Evolutionary conservation across 768 basidiomycete genomes (phyloP).

Genomic region (Lepiota brunneoincarnata): DNA sequence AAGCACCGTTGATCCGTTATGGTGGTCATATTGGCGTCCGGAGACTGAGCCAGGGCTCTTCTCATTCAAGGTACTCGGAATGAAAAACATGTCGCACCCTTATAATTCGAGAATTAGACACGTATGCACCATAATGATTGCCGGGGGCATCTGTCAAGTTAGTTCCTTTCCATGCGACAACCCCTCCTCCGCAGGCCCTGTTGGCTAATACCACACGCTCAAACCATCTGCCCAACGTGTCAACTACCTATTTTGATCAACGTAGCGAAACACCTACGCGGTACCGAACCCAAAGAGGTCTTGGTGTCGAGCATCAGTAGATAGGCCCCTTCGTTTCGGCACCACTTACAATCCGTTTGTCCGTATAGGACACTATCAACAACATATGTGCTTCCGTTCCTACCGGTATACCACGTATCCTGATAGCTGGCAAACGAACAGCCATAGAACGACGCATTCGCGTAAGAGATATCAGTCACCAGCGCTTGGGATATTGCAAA

Average conservation of each 20-base stretch:
- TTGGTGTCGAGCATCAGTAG: slow-evolving; percentile 16
- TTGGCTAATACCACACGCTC: slow-evolving; percentile 57
- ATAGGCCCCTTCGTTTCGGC: not conserved
- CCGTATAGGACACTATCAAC: slow-evolving; percentile 63
- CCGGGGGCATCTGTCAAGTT: slow-evolving; percentile 48
- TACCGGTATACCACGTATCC: slow-evolving; percentile 66
- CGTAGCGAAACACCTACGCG: slow-evolving; percentile 33
- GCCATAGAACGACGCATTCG: slow-evolving; percentile 67
- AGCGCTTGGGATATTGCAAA: slow-evolving; percentile 61
- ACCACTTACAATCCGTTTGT: slow-evolving; percentile 55
- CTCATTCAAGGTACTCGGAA: not conserved
- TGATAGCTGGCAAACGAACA: slow-evolving; percentile 61
- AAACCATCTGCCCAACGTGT: slow-evolving; percentile 46
- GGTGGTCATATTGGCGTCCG: slow-evolving; percentile 52
- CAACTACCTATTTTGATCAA: not conserved
- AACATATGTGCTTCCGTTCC: slow-evolving; percentile 55
- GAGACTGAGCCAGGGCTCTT: slow-evolving; percentile 40
- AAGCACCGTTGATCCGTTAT: slow-evolving; percentile 44
- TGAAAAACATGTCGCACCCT: slow-evolving; percentile 34
- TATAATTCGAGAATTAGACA: slow-evolving; percentile 52
- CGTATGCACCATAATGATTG: slow-evolving; percentile 55
- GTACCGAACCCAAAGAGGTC: slow-evolving; percentile 63
- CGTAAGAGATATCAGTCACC: slow-evolving; percentile 59
- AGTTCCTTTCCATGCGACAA: slow-evolving; percentile 64
- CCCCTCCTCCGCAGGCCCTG: slow-evolving; percentile 62